Evolutionary conservation across 352 stramenopile genomes (phyloP), one percentile per base, ranked within the genome.

Genomic region (Globisporangium splendens): DNA sequence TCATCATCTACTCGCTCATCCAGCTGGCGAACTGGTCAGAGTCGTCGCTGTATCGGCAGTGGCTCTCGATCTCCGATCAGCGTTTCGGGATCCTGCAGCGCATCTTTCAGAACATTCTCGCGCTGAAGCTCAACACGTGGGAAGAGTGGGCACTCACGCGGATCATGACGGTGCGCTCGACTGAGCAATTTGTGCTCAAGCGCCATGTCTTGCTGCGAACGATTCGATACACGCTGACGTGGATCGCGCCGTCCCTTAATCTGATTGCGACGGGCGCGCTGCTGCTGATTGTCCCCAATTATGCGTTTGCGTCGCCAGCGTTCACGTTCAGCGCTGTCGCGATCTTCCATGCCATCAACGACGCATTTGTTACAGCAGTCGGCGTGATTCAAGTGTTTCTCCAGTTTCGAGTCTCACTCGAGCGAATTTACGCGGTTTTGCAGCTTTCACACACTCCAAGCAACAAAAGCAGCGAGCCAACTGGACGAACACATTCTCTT

Each of bases 111-210:
- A 35, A 65, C 44, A 54, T 65, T 12, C 13, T 60, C 17, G 59
- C 59, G 43, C 65, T 86, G 17, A 89, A 89, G 18, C 54, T 89
- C 0, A 83, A 80, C 14, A 63, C 72, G 3, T 89, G 79, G 79
- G 73, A 89, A 60, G 69, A 79, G 46, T 78, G 70, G 39, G 75
- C 75, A 50, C 60, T 83, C 35, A 55, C 62, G 1, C 77, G 73
- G 20, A 64, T 87, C 46, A 65, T 78, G 21, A 38, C 39, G 1
- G 68, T 76, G 17, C 68, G 79, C 4, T 44, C 61, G 12, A 66
- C 82, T 1, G 79, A 89, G 42, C 43, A 72, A 20, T 42, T 28
- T n/a, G 50, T 73, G 20, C 54, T 75, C 22, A 24, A 33, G 20
- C 59, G 64, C 21, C 59, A 71, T 21, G 52, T 63, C 1, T 21